Evolutionary conservation across 2,329 filamentous ascomycete species (phyloP).

Genomic region (Aspergillus proliferans): DNA sequence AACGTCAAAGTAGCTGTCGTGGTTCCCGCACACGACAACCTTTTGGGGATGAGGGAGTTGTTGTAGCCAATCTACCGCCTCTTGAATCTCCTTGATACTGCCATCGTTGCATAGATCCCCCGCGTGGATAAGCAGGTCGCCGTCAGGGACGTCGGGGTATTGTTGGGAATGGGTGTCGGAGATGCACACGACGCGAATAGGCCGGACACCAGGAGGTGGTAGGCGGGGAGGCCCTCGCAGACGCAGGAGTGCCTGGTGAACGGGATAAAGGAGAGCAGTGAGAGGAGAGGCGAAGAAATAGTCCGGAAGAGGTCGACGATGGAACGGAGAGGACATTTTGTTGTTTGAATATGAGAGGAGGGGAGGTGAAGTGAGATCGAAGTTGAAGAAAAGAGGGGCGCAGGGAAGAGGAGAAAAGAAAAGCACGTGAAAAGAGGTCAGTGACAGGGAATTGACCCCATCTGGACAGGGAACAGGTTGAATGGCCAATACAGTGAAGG

Average conservation of each 20-base stretch:
- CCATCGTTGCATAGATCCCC: conserved; percentile 77
- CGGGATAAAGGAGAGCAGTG: conserved; percentile 53
- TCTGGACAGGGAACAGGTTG: not conserved
- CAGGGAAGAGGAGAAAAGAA: conserved; percentile 3
- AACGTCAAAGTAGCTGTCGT: conserved; percentile 78
- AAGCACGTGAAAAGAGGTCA: not conserved
- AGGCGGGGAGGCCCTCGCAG: conserved; percentile 62
- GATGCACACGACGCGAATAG: conserved; percentile 75
- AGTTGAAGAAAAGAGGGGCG: not conserved
- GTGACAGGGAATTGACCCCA: not conserved
- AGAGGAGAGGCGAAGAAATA: conserved; percentile 64
- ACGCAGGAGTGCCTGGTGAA: conserved; percentile 60
- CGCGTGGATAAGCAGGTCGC: conserved; percentile 83
- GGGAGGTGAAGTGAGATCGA: too few relatives aligned
- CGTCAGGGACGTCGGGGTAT: conserved; percentile 49
- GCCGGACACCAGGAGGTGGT: conserved; percentile 47
- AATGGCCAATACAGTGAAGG: too few relatives aligned
- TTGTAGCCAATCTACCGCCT: conserved; percentile 76
- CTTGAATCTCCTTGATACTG: conserved; percentile 66
- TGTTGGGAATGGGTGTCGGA: conserved; percentile 77
- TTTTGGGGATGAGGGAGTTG: conserved; percentile 71
- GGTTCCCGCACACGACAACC: conserved; percentile 78
- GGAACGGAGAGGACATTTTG: conserved; percentile 40
- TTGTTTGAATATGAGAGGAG: not conserved
- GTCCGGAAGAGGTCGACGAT: conserved; percentile 51